Conservation (phyloP, 306 rosid genomes). For the Erythrophleum fordii region DNA sequence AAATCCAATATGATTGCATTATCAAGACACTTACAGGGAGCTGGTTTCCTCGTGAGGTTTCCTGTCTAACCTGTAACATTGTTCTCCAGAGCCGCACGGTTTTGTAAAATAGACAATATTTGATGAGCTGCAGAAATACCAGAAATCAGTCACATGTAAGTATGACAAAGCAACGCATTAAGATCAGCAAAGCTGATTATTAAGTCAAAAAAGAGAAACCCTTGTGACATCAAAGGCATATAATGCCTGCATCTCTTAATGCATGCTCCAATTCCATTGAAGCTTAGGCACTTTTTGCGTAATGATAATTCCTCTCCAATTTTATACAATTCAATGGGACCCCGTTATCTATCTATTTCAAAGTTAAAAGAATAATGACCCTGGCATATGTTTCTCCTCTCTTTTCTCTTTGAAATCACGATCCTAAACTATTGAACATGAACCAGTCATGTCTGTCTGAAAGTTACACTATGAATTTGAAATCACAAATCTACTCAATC, state of each 20-base stretch:
- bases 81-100: slow-evolving; percentile 48
- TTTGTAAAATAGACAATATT: slow-evolving; percentile 76
- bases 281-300: background rate
- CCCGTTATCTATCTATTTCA: slow-evolving; percentile 4
- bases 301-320: slow-evolving; percentile 31
- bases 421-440: slow-evolving; percentile 11
- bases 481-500: slow-evolving; percentile 21
- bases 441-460: slow-evolving; percentile 2
- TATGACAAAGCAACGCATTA: slow-evolving; percentile 24
- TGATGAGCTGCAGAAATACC: slow-evolving; percentile 65
- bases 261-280: background rate
- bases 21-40: slow-evolving; percentile 39
- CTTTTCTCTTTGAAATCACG: background rate
- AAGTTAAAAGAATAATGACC: background rate
- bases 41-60: slow-evolving; percentile 26
- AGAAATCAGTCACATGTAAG: slow-evolving; percentile 31
- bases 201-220: background rate
- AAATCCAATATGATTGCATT: slow-evolving; percentile 41
- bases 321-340: slow-evolving; percentile 22
- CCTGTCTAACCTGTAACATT: slow-evolving; percentile 38
- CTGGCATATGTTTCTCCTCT: background rate
- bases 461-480: slow-evolving; percentile 14
- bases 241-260: slow-evolving; percentile 1
- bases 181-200: slow-evolving; percentile 23
- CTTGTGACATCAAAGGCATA: slow-evolving; percentile 20